These are phyloP conservation scores for Chaetomium olivaceum DNA, from an alignment of 2,329 filamentous ascomycete genomes.

Conservation along the genomic window DNA sequence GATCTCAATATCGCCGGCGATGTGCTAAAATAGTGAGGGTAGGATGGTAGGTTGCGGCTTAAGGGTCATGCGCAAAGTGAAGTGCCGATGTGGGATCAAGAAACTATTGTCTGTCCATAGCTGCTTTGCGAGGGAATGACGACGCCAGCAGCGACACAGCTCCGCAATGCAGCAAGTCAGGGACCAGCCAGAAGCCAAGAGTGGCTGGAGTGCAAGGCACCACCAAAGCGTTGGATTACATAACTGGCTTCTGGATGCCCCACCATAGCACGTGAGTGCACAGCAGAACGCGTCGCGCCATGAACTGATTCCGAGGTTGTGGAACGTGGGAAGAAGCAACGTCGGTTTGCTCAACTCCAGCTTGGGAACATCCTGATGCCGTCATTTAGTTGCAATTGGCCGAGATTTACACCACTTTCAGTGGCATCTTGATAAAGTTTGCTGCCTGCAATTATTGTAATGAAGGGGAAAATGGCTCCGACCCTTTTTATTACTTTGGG, in stretches of 20 bases:
- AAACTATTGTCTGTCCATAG: background rate
- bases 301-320: too few relatives aligned
- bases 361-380: too few relatives aligned
- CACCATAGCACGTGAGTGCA: background rate
- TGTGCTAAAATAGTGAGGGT: background rate
- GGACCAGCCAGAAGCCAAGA: constrained; percentile 2
- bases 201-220: background rate
- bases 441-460: too few relatives aligned
- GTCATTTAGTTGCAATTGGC: too few relatives aligned
- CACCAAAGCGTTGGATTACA: background rate
- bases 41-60: background rate
- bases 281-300: background rate
- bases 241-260: background rate
- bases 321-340: too few relatives aligned
- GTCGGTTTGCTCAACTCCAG: too few relatives aligned
- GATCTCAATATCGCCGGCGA: background rate
- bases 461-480: too few relatives aligned
- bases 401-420: too few relatives aligned
- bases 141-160: constrained; percentile 17
- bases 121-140: constrained; percentile 16
- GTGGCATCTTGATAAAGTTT: too few relatives aligned
- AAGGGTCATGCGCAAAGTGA: background rate
- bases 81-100: background rate
- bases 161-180: constrained; percentile 8
- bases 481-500: too few relatives aligned